Evolutionary conservation across 108 stramenopile genomes (phyloP).

Genomic region (Fistulifera solaris): DNA sequence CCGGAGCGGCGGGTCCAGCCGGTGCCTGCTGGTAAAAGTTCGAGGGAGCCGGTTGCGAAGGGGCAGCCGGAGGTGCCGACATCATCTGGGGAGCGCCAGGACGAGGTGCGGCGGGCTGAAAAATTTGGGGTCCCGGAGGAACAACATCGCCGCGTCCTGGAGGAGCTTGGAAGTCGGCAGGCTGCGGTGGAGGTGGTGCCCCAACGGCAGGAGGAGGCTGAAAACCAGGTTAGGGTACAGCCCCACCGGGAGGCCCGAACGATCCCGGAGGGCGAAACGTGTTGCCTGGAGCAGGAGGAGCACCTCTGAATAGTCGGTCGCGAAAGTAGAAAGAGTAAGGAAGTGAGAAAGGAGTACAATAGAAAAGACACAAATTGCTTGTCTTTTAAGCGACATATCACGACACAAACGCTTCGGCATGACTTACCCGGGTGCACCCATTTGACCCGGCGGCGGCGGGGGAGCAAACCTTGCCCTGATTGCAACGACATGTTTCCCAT

Average conservation of each 20-base stretch:
- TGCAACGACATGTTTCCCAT: too few relatives aligned
- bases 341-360: too few relatives aligned
- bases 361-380: too few relatives aligned
- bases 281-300: constrained; percentile 6
- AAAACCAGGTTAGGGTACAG: too few relatives aligned
- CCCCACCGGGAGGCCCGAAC: too few relatives aligned
- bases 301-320: not conserved
- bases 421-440: too few relatives aligned
- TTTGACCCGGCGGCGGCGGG: too few relatives aligned
- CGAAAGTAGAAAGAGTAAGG: not conserved
- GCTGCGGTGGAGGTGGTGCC: constrained; percentile 8
- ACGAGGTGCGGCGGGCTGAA: constrained; percentile 12
- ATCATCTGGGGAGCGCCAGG: constrained; percentile 1
- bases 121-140: constrained; percentile 12
- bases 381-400: too few relatives aligned
- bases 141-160: constrained; percentile 1
- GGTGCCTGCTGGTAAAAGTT: not conserved
- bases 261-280: constrained; percentile 25
- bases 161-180: constrained; percentile 13
- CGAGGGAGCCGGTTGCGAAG: not conserved
- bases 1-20: constrained; percentile 9
- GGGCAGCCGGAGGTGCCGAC: not conserved
- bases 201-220: constrained; percentile 1
- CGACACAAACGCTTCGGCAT: not conserved
- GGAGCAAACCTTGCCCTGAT: too few relatives aligned